Percentiles rank a stretch among this genome's conserved stretches.
Evolutionary conservation across 163 green algal species (phyloP).

Genomic region (Volvox carteri): DNA sequence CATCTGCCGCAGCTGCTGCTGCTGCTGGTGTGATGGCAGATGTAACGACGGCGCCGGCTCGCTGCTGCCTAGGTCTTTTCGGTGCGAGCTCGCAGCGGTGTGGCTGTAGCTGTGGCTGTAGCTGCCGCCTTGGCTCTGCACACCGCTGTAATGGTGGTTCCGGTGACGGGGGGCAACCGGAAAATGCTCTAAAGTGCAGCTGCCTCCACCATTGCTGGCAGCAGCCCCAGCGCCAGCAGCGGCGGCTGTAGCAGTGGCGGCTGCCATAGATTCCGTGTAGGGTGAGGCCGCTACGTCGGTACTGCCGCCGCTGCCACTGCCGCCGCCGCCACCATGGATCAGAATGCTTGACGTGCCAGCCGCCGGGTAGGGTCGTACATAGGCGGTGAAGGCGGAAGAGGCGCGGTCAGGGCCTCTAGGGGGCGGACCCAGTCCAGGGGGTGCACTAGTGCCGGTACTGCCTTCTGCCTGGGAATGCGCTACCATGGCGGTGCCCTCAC

Average conservation of each 20-base stretch:
- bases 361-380: slow-evolving; percentile 1
- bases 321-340: too few species aligned
- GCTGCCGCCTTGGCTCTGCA: background rate
- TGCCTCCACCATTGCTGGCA: slow-evolving; percentile 6
- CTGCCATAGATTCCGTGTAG: background rate
- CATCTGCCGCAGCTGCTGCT: background rate
- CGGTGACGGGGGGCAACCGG: background rate
- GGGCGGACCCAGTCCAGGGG: background rate
- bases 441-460: slow-evolving; percentile 25
- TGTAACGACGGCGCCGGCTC: background rate
- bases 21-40: background rate
- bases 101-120: background rate
- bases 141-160: background rate
- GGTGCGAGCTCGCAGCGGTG: background rate
- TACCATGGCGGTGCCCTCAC: slow-evolving; percentile 2
- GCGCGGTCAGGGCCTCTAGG: background rate
- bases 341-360: background rate
- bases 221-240: background rate
- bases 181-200: background rate
- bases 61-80: background rate
- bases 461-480: background rate
- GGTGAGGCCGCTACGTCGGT: background rate
- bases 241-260: background rate
- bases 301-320: background rate
- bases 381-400: slow-evolving; percentile 48